phyloP scores from a whole-genome alignment of 495 filamentous ascomycete genomes.

The Podospora conica region DNA sequence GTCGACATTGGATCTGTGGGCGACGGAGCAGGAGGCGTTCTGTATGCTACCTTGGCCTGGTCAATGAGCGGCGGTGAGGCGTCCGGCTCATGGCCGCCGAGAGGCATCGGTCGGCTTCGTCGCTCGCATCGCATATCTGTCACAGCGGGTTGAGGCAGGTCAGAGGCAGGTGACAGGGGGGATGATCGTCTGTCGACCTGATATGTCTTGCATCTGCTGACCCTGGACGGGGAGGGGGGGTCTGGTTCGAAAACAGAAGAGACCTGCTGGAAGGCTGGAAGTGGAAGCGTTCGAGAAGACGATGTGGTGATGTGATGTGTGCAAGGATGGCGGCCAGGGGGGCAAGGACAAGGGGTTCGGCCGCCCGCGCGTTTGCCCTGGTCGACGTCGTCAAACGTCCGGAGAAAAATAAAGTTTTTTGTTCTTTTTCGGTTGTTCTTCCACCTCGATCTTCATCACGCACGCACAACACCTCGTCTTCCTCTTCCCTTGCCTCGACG shows the following conservation, averaged over 20 bases:
- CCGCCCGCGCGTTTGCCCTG: not conserved
- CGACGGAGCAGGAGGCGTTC: not conserved
- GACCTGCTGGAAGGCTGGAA: not conserved
- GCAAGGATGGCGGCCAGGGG: not conserved
- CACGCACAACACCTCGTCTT: not conserved
- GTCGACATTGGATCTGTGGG: not conserved
- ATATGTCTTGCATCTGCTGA: slow-evolving; percentile 9
- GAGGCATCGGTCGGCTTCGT: not conserved
- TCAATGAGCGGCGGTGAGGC: not conserved
- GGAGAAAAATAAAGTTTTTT: not conserved
- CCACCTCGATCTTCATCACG: not conserved
- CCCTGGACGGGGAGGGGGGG: not conserved
- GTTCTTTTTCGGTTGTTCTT: not conserved
- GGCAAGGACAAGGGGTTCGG: not conserved
- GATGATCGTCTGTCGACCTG: not conserved
- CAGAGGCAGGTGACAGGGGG: slow-evolving; percentile 7
- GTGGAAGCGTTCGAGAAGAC: not conserved
- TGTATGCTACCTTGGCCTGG: not conserved
- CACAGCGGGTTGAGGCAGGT: slow-evolving; percentile 5
- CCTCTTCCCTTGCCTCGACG: no score
- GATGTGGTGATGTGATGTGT: no score
- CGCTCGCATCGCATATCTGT: slow-evolving; percentile 6
- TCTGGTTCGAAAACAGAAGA: not conserved
- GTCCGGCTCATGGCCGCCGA: not conserved
- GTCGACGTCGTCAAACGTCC: not conserved